These are phyloP conservation scores for Wickerhamiella brachini DNA, from an alignment of 805 yeast species.

Conservation along the genomic window DNA sequence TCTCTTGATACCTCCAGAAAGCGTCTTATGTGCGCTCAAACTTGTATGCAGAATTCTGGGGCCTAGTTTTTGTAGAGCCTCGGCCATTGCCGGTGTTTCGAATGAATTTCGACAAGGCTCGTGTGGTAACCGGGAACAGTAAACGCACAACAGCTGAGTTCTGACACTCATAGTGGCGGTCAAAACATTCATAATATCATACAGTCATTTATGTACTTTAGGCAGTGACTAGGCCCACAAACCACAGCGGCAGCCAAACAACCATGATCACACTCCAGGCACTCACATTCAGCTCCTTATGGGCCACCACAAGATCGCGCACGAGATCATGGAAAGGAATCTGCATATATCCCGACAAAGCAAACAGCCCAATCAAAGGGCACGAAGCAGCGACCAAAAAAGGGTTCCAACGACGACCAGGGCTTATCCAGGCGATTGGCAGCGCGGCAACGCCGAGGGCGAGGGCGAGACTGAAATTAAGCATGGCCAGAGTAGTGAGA, in stretches of 20 bases:
- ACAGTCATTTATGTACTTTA: background rate
- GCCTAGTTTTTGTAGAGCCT: no score
- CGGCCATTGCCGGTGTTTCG: no score
- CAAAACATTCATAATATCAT: background rate
- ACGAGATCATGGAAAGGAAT: slow-evolving; percentile 30
- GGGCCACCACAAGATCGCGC: slow-evolving; percentile 43
- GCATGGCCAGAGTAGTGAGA: slow-evolving; percentile 58
- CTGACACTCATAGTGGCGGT: no score
- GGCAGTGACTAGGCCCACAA: slow-evolving; percentile 16
- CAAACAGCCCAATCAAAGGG: slow-evolving; percentile 35
- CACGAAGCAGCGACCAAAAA: slow-evolving; percentile 22
- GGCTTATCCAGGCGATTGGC: slow-evolving; percentile 58
- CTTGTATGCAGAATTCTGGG: no score
- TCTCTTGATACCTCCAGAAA: no score
- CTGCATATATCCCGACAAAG: slow-evolving; percentile 22
- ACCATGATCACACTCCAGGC: slow-evolving; percentile 63
- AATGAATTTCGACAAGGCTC: no score
- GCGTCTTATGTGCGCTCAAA: no score
- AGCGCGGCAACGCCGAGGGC: slow-evolving; percentile 52
- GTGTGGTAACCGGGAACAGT: no score
- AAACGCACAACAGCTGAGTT: no score
- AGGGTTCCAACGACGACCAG: slow-evolving; percentile 14
- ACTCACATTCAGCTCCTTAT: slow-evolving; percentile 65
- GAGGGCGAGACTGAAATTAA: slow-evolving; percentile 75
- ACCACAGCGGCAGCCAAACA: slow-evolving; percentile 82